Conservation (phyloP, 352 stramenopile genomes). For the Pythium insidiosum region DNA sequence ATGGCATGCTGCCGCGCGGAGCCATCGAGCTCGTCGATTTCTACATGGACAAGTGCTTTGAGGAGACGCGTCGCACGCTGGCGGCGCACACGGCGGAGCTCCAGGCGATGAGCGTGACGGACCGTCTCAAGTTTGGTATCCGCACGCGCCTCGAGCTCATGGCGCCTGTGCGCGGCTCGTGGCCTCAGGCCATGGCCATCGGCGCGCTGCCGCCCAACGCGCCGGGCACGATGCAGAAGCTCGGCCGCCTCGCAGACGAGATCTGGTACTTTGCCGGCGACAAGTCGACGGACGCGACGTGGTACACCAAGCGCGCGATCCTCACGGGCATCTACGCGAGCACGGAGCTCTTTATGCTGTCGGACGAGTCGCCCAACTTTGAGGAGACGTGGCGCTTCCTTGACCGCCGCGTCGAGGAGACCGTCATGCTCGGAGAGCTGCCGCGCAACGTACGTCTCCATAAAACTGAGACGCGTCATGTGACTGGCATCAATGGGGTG, state of each 20-base stretch:
- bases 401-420: conserved; percentile 76
- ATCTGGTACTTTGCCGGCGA: conserved; percentile 87
- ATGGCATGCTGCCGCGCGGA: conserved; percentile 75
- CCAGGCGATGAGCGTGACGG: conserved; percentile 59
- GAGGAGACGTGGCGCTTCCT: conserved; percentile 81
- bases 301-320: conserved; percentile 82
- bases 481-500: too few species aligned
- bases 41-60: conserved; percentile 76
- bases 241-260: conserved; percentile 67
- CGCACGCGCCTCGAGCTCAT: conserved; percentile 60
- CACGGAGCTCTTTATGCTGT: conserved; percentile 83
- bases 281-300: conserved; percentile 74
- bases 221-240: conserved; percentile 56
- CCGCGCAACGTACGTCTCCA: conserved; percentile 62
- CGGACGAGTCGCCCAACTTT: conserved; percentile 60
- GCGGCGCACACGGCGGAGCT: conserved; percentile 47
- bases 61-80: conserved; percentile 51
- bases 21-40: conserved; percentile 76
- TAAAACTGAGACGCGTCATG: background rate
- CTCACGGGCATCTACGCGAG: conserved; percentile 74
- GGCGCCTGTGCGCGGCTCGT: conserved; percentile 43
- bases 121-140: conserved; percentile 78
- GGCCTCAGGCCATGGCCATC: conserved; percentile 75
- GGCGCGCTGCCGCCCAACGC: conserved; percentile 72
- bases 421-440: conserved; percentile 67